Percentiles rank a stretch among this genome's conserved stretches.
phyloP scores from a whole-genome alignment of 2,329 filamentous ascomycete species.

The Nannizziopsis barbatae region DNA sequence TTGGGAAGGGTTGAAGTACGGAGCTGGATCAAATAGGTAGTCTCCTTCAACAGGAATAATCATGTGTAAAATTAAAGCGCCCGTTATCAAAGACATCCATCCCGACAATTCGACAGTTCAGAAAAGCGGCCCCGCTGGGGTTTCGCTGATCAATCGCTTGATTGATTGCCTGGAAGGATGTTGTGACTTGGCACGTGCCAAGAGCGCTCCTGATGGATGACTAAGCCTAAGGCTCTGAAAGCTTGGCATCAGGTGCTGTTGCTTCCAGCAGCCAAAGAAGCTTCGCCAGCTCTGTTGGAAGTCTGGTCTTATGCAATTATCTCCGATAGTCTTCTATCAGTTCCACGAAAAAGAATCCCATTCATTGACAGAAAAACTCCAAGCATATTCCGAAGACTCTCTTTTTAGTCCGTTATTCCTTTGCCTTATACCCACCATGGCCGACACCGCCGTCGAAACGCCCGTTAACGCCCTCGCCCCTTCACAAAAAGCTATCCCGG shows the following conservation, averaged over 20 bases:
- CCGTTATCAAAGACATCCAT: background rate
- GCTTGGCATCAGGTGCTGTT: background rate
- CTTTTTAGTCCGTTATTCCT: background rate
- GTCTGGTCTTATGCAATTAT: too few species aligned
- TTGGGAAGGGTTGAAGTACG: too few species aligned
- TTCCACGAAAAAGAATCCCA: background rate
- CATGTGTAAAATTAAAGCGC: too few species aligned
- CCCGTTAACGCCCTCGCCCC: conserved; percentile 51
- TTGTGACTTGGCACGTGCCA: conserved; percentile 5
- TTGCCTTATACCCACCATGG: conserved; percentile 49
- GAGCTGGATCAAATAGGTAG: too few species aligned
- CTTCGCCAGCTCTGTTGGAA: background rate
- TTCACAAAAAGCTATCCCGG: conserved; percentile 64
- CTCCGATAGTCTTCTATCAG: background rate
- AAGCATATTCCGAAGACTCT: background rate
- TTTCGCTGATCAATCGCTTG: background rate
- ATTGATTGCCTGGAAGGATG: background rate
- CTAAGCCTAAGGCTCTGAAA: background rate
- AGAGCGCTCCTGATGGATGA: background rate
- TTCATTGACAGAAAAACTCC: background rate
- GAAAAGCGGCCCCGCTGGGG: background rate
- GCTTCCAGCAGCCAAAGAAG: background rate
- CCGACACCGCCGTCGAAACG: conserved; percentile 75
- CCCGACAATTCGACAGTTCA: background rate
- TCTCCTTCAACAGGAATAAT: too few species aligned